Evolutionary conservation across 306 rosid genomes (phyloP).

Genomic region (Abrus precatorius): DNA sequence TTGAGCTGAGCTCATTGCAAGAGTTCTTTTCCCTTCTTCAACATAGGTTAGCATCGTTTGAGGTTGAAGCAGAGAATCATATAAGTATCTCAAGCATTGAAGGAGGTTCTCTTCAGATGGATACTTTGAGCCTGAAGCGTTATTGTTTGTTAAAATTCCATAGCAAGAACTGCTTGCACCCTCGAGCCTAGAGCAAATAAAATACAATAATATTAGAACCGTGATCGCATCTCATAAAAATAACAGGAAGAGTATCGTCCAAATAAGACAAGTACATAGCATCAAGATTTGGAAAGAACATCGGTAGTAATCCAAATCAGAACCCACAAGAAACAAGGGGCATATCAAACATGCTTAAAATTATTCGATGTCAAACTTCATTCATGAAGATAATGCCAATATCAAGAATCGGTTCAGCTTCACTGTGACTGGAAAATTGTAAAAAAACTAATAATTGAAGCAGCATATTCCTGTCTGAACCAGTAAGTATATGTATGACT

Average conservation of each 20-base stretch:
- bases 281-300: conserved; percentile 38
- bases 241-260: conserved; percentile 28
- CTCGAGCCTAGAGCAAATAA: conserved; percentile 67
- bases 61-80: conserved; percentile 81
- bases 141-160: conserved; percentile 50
- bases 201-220: conserved; percentile 10
- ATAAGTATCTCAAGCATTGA: conserved; percentile 76
- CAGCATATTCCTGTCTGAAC: background rate
- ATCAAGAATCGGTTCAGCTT: conserved; percentile 23
- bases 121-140: conserved; percentile 53
- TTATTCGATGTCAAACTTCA: conserved; percentile 11
- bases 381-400: conserved; percentile 40
- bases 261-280: conserved; percentile 38
- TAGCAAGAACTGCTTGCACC: conserved; percentile 50
- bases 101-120: conserved; percentile 76
- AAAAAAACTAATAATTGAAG: conserved; percentile 1
- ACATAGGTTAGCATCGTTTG: conserved; percentile 65
- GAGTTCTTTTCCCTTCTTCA: conserved; percentile 65
- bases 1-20: conserved; percentile 70
- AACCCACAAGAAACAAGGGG: background rate
- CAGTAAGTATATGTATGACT: background rate
- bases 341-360: conserved; percentile 1
- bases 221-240: conserved; percentile 13
- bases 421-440: conserved; percentile 13
- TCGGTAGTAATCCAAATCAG: background rate